These are phyloP conservation scores for Rhipidocladum racemiflorum DNA, from an alignment of 176 grass and related monocot species.

Conservation along the genomic window DNA sequence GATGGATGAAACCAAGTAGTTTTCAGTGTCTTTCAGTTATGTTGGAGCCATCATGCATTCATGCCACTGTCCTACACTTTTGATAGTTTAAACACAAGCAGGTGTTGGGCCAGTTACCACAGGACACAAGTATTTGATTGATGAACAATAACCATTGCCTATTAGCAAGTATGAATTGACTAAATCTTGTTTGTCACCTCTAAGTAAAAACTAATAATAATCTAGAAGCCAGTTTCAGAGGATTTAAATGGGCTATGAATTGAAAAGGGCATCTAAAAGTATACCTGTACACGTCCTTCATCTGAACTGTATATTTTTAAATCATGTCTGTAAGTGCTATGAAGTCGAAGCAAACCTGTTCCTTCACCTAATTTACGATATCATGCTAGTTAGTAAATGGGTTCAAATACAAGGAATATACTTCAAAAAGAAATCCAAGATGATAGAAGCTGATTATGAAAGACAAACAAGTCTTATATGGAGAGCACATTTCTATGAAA, in stretches of 20 bases:
- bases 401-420: constrained; percentile 18
- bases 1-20: background rate
- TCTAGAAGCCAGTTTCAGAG: background rate
- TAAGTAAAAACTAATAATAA: background rate
- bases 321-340: constrained; percentile 99
- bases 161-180: background rate
- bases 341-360: constrained; percentile 96
- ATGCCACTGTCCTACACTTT: background rate
- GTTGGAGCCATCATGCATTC: background rate
- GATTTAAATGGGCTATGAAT: background rate
- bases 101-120: background rate
- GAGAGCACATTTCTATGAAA: background rate
- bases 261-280: background rate
- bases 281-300: constrained; percentile 96
- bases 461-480: constrained; percentile 7
- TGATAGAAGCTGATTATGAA: background rate
- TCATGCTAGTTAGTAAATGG: background rate
- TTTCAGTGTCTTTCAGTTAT: background rate
- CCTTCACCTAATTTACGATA: constrained; percentile 73
- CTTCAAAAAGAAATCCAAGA: constrained; percentile 8
- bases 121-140: background rate
- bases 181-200: background rate
- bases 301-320: constrained; percentile 99
- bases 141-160: background rate
- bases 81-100: background rate